Conservation (phyloP, 257 asterid genomes). For the Scutellaria baicalensis region DNA sequence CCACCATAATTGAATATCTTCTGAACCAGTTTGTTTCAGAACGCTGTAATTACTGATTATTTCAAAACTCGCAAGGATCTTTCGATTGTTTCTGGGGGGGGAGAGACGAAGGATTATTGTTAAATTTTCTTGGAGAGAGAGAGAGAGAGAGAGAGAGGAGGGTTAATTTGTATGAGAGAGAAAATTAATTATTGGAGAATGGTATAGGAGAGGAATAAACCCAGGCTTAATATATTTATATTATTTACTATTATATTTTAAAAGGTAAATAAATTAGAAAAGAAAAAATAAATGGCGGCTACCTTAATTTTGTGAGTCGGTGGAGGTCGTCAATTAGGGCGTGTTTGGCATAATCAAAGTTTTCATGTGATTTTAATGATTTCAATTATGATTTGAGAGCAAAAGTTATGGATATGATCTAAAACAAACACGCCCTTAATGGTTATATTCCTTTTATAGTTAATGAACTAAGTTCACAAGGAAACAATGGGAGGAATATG, state of each 20-base stretch:
- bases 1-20: slow-evolving; percentile 29
- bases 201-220: not conserved
- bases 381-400: too few species aligned
- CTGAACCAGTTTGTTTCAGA: not conserved
- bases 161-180: not conserved
- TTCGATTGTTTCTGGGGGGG: not conserved
- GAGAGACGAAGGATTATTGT: not conserved
- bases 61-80: not conserved
- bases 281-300: not conserved
- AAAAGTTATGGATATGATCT: too few species aligned
- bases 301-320: too few species aligned
- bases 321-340: too few species aligned
- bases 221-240: not conserved
- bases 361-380: too few species aligned
- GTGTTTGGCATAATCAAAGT: too few species aligned
- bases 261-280: not conserved
- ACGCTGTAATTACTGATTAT: not conserved
- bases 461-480: not conserved
- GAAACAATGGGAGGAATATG: not conserved
- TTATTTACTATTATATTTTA: not conserved
- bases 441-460: not conserved
- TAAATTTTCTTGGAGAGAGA: not conserved
- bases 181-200: not conserved
- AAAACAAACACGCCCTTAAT: too few species aligned
- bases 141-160: not conserved